Percentiles rank a stretch among this genome's conserved stretches.
Evolutionary conservation across 257 asterid species (phyloP).

Genomic region (Lavandula angustifolia): DNA sequence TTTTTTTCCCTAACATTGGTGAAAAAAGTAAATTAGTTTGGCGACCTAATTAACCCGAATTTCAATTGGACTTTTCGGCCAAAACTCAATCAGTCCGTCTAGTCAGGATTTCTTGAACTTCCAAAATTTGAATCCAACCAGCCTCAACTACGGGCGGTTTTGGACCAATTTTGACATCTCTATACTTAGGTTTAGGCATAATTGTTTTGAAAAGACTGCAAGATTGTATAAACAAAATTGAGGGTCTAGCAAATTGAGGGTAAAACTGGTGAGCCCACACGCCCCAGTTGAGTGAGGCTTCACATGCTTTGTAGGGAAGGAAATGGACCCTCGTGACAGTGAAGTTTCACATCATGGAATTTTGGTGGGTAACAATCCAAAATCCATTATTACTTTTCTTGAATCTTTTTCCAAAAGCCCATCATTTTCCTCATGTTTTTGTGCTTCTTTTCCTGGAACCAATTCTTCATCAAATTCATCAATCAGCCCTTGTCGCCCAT

Average conservation of each 20-base stretch:
- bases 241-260: constrained; percentile 3
- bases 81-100: too few species aligned
- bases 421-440: constrained; percentile 31
- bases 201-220: constrained; percentile 15
- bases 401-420: constrained; percentile 19
- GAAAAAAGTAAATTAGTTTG: too few species aligned
- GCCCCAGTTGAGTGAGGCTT: constrained; percentile 5
- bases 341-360: constrained; percentile 29
- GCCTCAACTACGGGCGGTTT: too few species aligned
- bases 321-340: constrained; percentile 30
- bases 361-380: constrained; percentile 26
- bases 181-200: too few species aligned
- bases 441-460: constrained; percentile 11
- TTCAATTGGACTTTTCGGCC: too few species aligned
- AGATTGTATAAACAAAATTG: background rate
- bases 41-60: too few species aligned
- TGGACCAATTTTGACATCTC: too few species aligned
- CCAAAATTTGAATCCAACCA: too few species aligned
- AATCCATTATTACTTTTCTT: constrained; percentile 22
- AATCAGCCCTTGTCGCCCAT: constrained; percentile 5
- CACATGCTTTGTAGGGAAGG: constrained; percentile 36
- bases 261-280: constrained; percentile 34
- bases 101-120: too few species aligned
- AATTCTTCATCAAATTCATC: constrained; percentile 13
- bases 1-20: too few species aligned